phyloP scores from a whole-genome alignment of 1,284 basidiomycete species.

The Sporisorium scitamineum region DNA sequence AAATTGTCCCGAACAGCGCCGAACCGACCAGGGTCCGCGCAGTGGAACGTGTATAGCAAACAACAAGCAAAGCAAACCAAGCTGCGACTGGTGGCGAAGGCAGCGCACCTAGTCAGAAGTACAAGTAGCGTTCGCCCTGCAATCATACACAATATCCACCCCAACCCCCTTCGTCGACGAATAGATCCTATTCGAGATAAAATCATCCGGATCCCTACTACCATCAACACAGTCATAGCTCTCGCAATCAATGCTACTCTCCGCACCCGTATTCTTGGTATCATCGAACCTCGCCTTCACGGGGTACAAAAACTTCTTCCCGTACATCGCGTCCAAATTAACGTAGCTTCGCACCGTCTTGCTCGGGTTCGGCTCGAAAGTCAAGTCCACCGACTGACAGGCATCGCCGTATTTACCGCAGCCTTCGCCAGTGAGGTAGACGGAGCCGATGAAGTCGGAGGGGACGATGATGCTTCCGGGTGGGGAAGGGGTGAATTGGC shows the following conservation, averaged over 20 bases:
- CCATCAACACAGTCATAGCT: slow-evolving; percentile 27
- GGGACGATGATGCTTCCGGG: slow-evolving; percentile 31
- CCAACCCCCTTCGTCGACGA: slow-evolving; percentile 33
- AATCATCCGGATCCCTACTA: slow-evolving; percentile 38
- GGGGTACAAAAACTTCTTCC: slow-evolving; percentile 36
- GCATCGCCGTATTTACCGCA: slow-evolving; percentile 36
- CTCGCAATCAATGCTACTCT: slow-evolving; percentile 18
- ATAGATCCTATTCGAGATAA: slow-evolving; percentile 28
- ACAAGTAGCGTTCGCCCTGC: slow-evolving; percentile 27
- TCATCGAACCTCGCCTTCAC: slow-evolving; percentile 44
- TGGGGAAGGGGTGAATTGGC: slow-evolving; percentile 20
- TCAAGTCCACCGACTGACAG: slow-evolving; percentile 38
- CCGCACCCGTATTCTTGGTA: slow-evolving; percentile 12
- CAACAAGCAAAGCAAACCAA: slow-evolving; percentile 8
- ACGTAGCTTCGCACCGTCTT: slow-evolving; percentile 34
- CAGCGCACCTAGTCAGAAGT: slow-evolving; percentile 4
- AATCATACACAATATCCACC: slow-evolving; percentile 37
- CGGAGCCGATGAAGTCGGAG: slow-evolving; percentile 34
- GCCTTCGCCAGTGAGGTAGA: slow-evolving; percentile 38
- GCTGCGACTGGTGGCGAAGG: slow-evolving; percentile 1
- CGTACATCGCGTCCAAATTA: slow-evolving; percentile 33
- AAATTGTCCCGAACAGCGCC: not conserved
- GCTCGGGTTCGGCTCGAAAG: slow-evolving; percentile 32
- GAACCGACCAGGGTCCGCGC: not conserved
- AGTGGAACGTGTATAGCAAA: not conserved